phyloP scores from a whole-genome alignment of 257 asterid genomes.

The Nicotiana noctiflora region DNA sequence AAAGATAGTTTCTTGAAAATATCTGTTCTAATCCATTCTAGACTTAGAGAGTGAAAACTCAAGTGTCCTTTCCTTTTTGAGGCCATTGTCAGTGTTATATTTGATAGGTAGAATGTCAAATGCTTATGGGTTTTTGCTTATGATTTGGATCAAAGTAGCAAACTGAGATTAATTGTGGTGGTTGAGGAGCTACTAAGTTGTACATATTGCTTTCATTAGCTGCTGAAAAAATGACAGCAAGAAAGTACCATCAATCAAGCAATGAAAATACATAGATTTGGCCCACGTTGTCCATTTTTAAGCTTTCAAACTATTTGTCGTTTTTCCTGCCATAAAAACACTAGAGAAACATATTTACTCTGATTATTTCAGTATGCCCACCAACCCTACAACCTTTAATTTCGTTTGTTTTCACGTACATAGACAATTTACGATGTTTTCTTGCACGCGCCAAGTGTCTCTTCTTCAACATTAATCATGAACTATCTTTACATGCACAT shows the following conservation, averaged over 20 bases:
- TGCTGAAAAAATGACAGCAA: background rate
- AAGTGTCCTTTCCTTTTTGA: too few species aligned
- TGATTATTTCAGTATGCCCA: background rate
- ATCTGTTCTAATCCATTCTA: too few species aligned
- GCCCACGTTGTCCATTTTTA: conserved; percentile 9
- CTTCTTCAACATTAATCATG: conserved; percentile 8
- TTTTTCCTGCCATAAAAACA: conserved; percentile 7
- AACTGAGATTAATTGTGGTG: background rate
- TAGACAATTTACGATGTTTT: background rate
- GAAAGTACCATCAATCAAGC: conserved; percentile 1
- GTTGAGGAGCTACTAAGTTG: background rate
- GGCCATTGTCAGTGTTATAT: too few species aligned
- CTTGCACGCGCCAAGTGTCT: background rate
- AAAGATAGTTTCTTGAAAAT: too few species aligned
- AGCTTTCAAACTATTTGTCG: background rate
- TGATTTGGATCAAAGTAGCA: background rate
- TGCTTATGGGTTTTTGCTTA: too few species aligned
- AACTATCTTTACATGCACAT: background rate
- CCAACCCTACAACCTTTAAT: background rate
- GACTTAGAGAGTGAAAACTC: too few species aligned
- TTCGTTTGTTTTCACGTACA: background rate
- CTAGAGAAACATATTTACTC: background rate
- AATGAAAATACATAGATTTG: background rate
- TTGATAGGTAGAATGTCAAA: background rate
- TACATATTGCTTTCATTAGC: background rate